Percentiles rank a stretch among this genome's conserved stretches.
Conservation (phyloP, 192 early-diverging fungal species). For the Coemansia sp. region DNA sequence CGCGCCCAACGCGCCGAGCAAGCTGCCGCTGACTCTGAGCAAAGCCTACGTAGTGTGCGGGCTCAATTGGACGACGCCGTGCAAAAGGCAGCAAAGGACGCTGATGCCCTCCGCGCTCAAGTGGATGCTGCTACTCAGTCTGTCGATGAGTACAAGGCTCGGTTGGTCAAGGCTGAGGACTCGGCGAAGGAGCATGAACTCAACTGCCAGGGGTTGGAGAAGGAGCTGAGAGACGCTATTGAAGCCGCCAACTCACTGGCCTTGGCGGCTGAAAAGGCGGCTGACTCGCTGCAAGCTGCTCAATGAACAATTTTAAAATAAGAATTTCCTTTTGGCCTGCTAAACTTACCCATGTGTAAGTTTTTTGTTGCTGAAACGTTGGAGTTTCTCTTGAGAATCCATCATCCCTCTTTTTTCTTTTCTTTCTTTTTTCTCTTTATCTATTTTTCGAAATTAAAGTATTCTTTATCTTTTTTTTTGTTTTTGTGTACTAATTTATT, state of each 20-base stretch:
- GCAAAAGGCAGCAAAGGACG: constrained; percentile 25
- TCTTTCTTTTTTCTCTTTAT: background rate
- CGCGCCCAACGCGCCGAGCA: constrained; percentile 20
- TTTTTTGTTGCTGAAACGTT: background rate
- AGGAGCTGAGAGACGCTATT: constrained; percentile 39
- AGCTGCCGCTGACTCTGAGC: constrained; percentile 19
- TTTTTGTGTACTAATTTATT: constrained; percentile 1
- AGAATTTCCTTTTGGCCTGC: background rate
- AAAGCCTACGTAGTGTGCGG: constrained; percentile 16
- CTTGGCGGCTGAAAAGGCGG: constrained; percentile 50
- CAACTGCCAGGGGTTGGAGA: constrained; percentile 21
- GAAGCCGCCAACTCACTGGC: constrained; percentile 40
- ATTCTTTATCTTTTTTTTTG: constrained; percentile 11
- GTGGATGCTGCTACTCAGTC: constrained; percentile 16
- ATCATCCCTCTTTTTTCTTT: too few species aligned
- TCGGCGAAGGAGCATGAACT: constrained; percentile 20
- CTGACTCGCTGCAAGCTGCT: constrained; percentile 20
- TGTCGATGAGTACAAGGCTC: constrained; percentile 28
- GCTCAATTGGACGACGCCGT: constrained; percentile 17
- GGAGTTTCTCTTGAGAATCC: background rate
- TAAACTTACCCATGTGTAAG: background rate
- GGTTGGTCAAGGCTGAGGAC: constrained; percentile 23
- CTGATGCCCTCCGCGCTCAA: constrained; percentile 24
- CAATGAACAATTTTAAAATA: background rate
- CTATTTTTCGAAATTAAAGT: background rate